Evolutionary conservation across 352 stramenopile genomes (phyloP), one percentile per base, ranked within the genome.

Genomic region (Phytophthora kernoviae): DNA sequence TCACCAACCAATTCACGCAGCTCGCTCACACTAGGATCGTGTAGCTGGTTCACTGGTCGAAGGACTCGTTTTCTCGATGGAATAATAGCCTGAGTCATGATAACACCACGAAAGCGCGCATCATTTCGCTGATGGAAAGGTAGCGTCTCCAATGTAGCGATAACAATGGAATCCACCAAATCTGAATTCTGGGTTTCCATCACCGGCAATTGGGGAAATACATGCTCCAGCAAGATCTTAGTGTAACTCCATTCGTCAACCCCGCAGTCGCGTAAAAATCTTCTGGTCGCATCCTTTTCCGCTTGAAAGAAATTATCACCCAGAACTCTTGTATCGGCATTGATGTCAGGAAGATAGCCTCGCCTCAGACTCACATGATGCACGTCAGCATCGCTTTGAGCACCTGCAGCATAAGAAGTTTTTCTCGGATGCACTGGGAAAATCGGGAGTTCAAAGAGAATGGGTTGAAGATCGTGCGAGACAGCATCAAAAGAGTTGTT

Each of bases 1-100:
- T 79, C 73, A 14, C 84, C 84, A 11, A 93, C 80, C 21, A 93
- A 45, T 20, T 80, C 78, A 33, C 71, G 79, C 14, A 93, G 45
- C 30, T 90, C 82, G 11, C 71, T 76, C 34, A 80, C 84, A 52
- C 66, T 88, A 21, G 85, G 85, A 57, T 94, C 85, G 27, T 94
- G 78, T 5, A 94, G 58, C 45, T 94, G 75, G 3, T 58, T 68
- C 15, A 90, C 48, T 18, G 53, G 50, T 18, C 81, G 83, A 50
- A 88, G 75, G 14, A 71, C 41, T 20, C 75, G 65, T 54, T 83
- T 87, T 21, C 66, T 65, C 1, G 83, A 91, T 37, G 84, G 81
- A 56, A 94, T 70, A 9, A 91, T 62, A 15, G 60, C 51, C 22
- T 71, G 37, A 3, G 47, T 72, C 51, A 64, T 71, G 9, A 94